Evolutionary conservation across 169 alveolate species (phyloP), one percentile per base, ranked within the genome.

Genomic region (Plasmodium knowlesi): DNA sequence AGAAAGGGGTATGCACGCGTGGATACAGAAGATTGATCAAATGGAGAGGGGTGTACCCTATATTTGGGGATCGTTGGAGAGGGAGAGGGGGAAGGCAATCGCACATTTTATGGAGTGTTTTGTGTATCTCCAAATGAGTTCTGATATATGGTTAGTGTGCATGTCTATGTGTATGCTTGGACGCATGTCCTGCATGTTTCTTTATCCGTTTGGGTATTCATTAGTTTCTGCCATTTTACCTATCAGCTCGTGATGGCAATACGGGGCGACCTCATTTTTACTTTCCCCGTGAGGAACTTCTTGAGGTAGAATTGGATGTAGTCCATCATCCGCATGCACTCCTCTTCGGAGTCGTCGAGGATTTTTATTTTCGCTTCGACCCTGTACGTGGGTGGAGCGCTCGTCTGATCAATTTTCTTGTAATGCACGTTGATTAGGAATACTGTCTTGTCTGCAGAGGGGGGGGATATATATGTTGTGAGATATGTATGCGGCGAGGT

Each of bases 271-370:
- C 5, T 32, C 10, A 70, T 84, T 84, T 71, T 84, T 3, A 74
- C 14, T 28, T n/a, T 46, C 28, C 79, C 86, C 16, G 61, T 37
- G 34, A 85, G 80, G 25, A 85, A 12, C 41, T 74, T 46, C 1
- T 19, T 30, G 8, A 85, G 14, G 61, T 85, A 74, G 22, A 85
- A 85, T 28, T 46, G 81, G 9, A 74, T 12, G 41, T 74, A 74
- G 61, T 85, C 19, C 5, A 85, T 80, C 8, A 85, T 32, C 16
- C 79, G 54, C 14, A 22, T 25, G 61, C 86, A 46, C 57, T 46
- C 71, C 12, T 85, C 93, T 37, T 85, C 86, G 34, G 86, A 85
- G 28, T 53, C 79, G 61, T 85, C 74, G 12, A 85, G 79, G 1
- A 85, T 19, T 74, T 85, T 85, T 28, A 85, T 85, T 37, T 85